These are phyloP conservation scores for Lupinus albus DNA, from an alignment of 306 rosid species.

Conservation along the genomic window DNA sequence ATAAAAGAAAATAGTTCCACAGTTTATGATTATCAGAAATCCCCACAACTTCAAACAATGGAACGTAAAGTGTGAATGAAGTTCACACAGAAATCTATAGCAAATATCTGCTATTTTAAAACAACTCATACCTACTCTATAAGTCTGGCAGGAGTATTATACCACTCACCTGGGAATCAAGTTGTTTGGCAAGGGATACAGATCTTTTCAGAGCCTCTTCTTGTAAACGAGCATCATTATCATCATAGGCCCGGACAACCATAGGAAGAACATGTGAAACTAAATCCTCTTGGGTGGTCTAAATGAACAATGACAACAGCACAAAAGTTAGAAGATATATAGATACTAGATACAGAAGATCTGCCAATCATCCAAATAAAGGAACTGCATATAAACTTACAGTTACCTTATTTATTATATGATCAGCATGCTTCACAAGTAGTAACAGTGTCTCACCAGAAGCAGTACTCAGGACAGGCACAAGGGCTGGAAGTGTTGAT, in stretches of 20 bases:
- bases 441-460: conserved; percentile 84
- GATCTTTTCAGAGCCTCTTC: conserved; percentile 95
- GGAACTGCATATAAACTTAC: conserved; percentile 14
- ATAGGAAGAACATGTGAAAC: conserved; percentile 85
- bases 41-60: conserved; percentile 4
- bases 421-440: conserved; percentile 90
- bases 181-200: conserved; percentile 71
- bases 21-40: not conserved
- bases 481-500: conserved; percentile 91
- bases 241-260: conserved; percentile 93
- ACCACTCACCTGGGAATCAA: conserved; percentile 78
- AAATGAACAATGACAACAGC: conserved; percentile 41
- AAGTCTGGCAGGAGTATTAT: conserved; percentile 20
- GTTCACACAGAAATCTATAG: no score
- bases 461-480: conserved; percentile 87
- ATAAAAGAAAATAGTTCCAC: not conserved
- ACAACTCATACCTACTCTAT: conserved; percentile 3
- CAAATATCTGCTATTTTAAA: not conserved
- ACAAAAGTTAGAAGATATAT: conserved; percentile 28
- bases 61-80: conserved; percentile 25
- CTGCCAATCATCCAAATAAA: conserved; percentile 26
- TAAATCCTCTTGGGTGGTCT: conserved; percentile 87
- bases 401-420: conserved; percentile 81
- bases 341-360: conserved; percentile 7
- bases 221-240: conserved; percentile 90